Base-by-base conservation (phyloP, 2,329 filamentous ascomycete genomes). In the Boeremia exigua region DNA sequence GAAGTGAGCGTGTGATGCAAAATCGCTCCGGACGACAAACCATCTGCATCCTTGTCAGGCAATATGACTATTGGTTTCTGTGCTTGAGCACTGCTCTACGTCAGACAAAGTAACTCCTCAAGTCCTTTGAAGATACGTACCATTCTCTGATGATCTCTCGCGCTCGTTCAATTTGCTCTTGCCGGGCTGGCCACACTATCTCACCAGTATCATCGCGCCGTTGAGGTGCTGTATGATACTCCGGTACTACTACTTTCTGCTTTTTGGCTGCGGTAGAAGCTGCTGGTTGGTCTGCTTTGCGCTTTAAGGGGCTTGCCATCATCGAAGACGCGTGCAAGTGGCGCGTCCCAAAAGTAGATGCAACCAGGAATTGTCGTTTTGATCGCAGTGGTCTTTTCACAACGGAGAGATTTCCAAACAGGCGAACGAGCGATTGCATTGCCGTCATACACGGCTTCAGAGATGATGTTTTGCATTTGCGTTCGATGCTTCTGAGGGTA, bases 31-130 rank as follows among this genome's bases (percentile, higher is more conserved):
- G 87, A 84, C 2, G 83, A 83, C 3, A 90, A 76, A 0, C 87
- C 88, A 69, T 90, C 87, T 2, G 86, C 86, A 62, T 89, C 87
- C 65, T 89, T 89, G 67, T 90, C 87, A 0, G 88, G 88, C 0
- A 89, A 79, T 12, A 90, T 85, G 15, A 89, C 71, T 1, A 82
- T 84, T 32, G 75, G 78, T 52, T 84, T 79, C 9, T 79, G 73
- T 10, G 82, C 74, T 14, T 75, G 64, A 15, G 80, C 85, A 69
- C 86, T 87, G 58, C 10, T 4, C 17, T 17, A 15, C 3, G 30
- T 68, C 53, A 59, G 57, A 10, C 12, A 3, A 17, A 4, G 15
- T 6, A 14, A 3, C 39, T 11, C 15, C n/a, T 54, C 6, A 28
- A 28, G n/a, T 12, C 43, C 28, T 6, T 12, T n/a, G 23, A 17